Percentiles rank a stretch among this genome's conserved stretches.
Conservation (phyloP, 176 grass and related monocot species). For the Oropetium thomaeum region DNA sequence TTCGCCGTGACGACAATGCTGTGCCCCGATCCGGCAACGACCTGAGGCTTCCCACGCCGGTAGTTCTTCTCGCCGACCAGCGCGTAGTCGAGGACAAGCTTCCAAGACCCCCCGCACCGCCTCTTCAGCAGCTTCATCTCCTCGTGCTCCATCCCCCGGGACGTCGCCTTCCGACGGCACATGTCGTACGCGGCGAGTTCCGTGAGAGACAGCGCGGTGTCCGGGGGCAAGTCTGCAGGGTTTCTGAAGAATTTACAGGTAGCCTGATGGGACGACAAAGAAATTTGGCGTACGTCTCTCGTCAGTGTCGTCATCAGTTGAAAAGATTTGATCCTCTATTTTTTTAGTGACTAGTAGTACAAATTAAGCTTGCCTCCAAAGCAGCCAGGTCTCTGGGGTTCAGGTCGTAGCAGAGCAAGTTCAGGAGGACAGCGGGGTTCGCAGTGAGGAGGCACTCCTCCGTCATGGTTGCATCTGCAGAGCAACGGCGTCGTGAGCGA, state of each 20-base stretch:
- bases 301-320: not conserved
- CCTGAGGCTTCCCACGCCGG: slow-evolving; percentile 50
- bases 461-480: slow-evolving; percentile 23
- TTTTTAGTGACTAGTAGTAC: not conserved
- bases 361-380: slow-evolving; percentile 74
- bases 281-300: not conserved
- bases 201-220: slow-evolving; percentile 36
- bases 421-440: slow-evolving; percentile 50
- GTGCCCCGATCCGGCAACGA: slow-evolving; percentile 46
- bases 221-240: slow-evolving; percentile 41
- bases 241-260: slow-evolving; percentile 62
- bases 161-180: slow-evolving; percentile 48
- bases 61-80: slow-evolving; percentile 64
- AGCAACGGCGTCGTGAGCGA: slow-evolving; percentile 21
- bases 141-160: slow-evolving; percentile 36
- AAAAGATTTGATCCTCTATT: not conserved
- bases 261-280: slow-evolving; percentile 41
- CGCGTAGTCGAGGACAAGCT: slow-evolving; percentile 61
- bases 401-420: slow-evolving; percentile 48
- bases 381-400: slow-evolving; percentile 57
- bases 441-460: slow-evolving; percentile 42
- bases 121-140: slow-evolving; percentile 45
- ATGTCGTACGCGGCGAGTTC: slow-evolving; percentile 57
- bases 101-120: slow-evolving; percentile 61
- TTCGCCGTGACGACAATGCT: slow-evolving; percentile 51